A percentile compares a stretch with the other conserved stretches of the same genome.
phyloP scores from a whole-genome alignment of 768 basidiomycete species.

The Lyophyllum atratum region DNA sequence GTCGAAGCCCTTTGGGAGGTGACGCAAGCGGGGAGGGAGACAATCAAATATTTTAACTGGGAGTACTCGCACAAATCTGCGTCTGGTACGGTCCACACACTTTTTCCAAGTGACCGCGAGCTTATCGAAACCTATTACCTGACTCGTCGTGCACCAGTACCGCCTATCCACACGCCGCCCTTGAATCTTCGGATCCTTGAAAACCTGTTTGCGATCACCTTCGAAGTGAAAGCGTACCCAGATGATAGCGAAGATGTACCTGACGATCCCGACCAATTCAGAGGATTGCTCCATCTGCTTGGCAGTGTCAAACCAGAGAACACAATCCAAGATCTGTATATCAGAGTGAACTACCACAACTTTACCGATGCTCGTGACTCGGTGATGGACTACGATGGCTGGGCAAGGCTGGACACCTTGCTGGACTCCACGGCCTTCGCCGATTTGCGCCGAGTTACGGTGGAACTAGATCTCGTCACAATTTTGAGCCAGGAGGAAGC shows the following conservation, averaged over 20 bases:
- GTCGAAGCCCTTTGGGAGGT: slow-evolving; percentile 1
- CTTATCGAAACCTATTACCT: background rate
- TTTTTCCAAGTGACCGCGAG: background rate
- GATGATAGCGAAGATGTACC: slow-evolving; percentile 3
- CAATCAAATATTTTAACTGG: slow-evolving; percentile 14
- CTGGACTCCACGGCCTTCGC: background rate
- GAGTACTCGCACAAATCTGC: slow-evolving; percentile 6
- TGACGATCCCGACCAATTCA: slow-evolving; percentile 5
- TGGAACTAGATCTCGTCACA: slow-evolving; percentile 1
- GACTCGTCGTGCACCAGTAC: background rate
- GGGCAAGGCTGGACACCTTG: background rate
- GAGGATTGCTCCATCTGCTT: slow-evolving; percentile 8
- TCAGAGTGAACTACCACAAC: slow-evolving; percentile 5
- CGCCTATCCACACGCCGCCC: slow-evolving; percentile 4
- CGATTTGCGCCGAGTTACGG: background rate
- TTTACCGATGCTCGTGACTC: background rate
- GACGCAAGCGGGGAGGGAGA: background rate
- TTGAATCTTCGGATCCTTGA: background rate
- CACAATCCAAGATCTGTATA: background rate
- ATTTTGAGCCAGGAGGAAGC: background rate
- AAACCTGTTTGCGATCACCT: slow-evolving; percentile 8
- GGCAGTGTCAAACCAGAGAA: slow-evolving; percentile 1
- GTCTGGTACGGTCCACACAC: background rate
- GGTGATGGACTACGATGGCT: background rate
- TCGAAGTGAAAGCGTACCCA: slow-evolving; percentile 10